Evolutionary conservation across 495 filamentous ascomycete species (phyloP), one percentile per base, ranked within the genome.

Genomic region (Astrothelium macrocarpum): DNA sequence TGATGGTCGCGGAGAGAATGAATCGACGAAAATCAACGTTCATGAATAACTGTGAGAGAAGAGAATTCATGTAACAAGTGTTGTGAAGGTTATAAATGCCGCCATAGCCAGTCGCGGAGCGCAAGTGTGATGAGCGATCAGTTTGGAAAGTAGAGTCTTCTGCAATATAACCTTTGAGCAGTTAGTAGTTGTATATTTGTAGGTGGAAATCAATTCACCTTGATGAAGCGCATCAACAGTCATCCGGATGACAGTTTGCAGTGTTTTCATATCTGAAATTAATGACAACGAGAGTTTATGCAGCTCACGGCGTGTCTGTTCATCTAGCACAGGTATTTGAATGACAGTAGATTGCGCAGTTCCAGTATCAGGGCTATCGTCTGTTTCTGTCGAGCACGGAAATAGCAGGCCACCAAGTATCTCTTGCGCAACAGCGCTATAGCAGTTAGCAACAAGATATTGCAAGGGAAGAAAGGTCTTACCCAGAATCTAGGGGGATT

Each of bases 11-110:
- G 53, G 81, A 76, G 42, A 97, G 78, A 68, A 97, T 89, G 74
- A 97, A 96, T 36, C 84, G 81, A 14, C 94, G 85, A 68, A 99
- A 97, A 29, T 83, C 81, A 39, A 89, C 74, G 70, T 99, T 97
- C 92, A 97, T 97, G 78, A 95, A 99, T 1, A 99, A 85, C 71
- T 97, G 95, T 1, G 91, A 94, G 65, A 97, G 83, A 3, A 99
- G 79, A 0, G 94, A 97, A 75, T 97, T 97, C 73, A 97, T 80
- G 71, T 99, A 99, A 77, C 94, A 99, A 7, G 94, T 97, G 71
- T 96, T 96, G 4, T 91, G 93, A 1, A 97, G 81, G 70, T 99
- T 99, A 64, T 78, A 81, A 1, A 99, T 74, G 2, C 94, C 94
- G 20, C 89, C 85, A 70, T 95, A 93, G 29, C 90, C 90, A 46